Evolutionary conservation across 257 asterid genomes (phyloP).

Genomic region (Fraxinus quadrangulata): DNA sequence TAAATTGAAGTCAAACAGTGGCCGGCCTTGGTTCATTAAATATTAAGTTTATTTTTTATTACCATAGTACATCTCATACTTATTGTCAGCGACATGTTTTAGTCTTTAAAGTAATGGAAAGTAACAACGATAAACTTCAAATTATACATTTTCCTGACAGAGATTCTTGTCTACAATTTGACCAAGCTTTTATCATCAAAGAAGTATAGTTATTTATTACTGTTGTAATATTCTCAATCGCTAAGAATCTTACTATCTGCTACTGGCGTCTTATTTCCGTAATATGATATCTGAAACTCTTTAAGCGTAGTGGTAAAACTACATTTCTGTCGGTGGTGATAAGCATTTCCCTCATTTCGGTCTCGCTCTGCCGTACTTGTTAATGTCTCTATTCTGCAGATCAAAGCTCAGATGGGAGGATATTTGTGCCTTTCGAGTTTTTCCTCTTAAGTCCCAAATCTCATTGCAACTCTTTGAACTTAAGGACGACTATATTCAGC

Average conservation of each 20-base stretch:
- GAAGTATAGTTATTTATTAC: conserved; percentile 19
- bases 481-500: conserved; percentile 79
- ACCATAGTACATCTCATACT: not conserved
- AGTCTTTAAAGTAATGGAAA: not conserved
- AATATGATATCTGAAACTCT: not conserved
- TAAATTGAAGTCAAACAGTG: not conserved
- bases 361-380: conserved; percentile 7
- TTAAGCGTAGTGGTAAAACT: not conserved
- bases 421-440: conserved; percentile 72
- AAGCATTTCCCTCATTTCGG: conserved; percentile 10
- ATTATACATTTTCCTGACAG: not conserved
- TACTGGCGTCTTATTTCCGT: conserved; percentile 6
- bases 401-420: conserved; percentile 74
- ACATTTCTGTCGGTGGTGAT: conserved; percentile 1
- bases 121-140: conserved; percentile 5
- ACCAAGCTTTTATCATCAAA: conserved; percentile 10
- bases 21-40: not conserved
- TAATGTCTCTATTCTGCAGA: conserved; percentile 44
- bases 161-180: conserved; percentile 10
- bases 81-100: not conserved
- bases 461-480: conserved; percentile 77
- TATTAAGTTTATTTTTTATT: not conserved
- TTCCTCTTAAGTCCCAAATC: conserved; percentile 70
- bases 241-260: not conserved
- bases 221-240: not conserved